Conservation (phyloP, 306 rosid genomes). For the Acmispon strigosus region DNA sequence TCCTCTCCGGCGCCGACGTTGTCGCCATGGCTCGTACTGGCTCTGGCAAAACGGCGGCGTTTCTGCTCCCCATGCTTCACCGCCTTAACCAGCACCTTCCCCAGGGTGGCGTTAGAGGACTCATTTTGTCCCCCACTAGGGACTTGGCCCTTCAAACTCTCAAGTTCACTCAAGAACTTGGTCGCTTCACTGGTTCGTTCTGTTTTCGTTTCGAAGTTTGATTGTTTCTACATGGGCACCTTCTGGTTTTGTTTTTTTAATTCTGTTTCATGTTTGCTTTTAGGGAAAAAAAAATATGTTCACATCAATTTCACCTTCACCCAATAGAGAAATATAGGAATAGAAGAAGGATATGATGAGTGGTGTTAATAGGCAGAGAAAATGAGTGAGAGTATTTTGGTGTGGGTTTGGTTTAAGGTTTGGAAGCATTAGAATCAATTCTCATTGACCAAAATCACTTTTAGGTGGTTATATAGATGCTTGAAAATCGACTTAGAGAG, state of each 20-base stretch:
- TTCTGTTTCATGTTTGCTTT: too few relatives aligned
- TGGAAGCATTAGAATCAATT: too few relatives aligned
- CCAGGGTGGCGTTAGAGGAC: constrained; percentile 79
- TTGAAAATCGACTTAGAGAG: too few relatives aligned
- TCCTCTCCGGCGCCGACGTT: constrained; percentile 75
- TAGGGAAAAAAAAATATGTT: too few relatives aligned
- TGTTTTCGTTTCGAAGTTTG: background rate
- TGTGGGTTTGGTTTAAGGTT: too few relatives aligned
- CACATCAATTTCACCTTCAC: too few relatives aligned
- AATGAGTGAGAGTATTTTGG: too few relatives aligned
- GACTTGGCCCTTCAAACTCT: constrained; percentile 88
- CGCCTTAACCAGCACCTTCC: constrained; percentile 71
- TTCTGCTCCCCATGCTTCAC: constrained; percentile 82
- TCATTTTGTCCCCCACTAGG: constrained; percentile 75
- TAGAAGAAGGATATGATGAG: too few relatives aligned
- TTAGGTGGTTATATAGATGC: too few relatives aligned
- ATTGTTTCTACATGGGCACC: background rate
- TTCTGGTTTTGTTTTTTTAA: background rate
- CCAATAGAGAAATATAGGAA: too few relatives aligned
- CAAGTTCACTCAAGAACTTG: constrained; percentile 78
- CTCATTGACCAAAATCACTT: too few relatives aligned
- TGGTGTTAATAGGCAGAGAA: too few relatives aligned
- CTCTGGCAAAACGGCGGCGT: constrained; percentile 95
- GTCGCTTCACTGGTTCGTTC: constrained; percentile 53
- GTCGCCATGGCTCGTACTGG: constrained; percentile 99